phyloP scores from a whole-genome alignment of 805 yeast genomes.

The Candida gorgasii region DNA sequence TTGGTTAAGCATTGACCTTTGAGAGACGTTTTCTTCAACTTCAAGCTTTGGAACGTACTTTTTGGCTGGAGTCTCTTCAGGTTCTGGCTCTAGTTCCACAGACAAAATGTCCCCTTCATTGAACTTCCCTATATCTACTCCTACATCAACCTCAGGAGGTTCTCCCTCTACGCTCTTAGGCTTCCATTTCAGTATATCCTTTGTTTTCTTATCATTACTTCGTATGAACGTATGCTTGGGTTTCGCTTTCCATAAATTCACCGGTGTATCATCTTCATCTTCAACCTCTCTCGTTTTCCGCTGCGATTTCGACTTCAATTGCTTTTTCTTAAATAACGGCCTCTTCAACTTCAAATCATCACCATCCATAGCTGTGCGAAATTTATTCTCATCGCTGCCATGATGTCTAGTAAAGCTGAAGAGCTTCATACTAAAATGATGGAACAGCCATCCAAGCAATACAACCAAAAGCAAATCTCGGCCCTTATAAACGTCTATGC shows the following conservation, averaged over 20 bases:
- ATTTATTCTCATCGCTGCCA: conserved; percentile 5
- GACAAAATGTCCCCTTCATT: conserved; percentile 22
- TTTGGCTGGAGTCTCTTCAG: background rate
- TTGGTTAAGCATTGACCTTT: conserved; percentile 7
- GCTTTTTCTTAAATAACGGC: conserved; percentile 11
- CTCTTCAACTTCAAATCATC: conserved; percentile 2
- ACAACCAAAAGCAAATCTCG: conserved; percentile 69
- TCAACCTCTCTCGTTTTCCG: background rate
- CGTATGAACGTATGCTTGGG: background rate
- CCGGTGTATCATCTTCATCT: background rate
- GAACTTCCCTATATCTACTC: background rate
- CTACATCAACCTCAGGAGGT: background rate
- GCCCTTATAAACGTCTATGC: conserved; percentile 45
- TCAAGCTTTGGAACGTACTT: conserved; percentile 16
- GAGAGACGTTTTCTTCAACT: conserved; percentile 5
- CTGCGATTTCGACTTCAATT: conserved; percentile 1
- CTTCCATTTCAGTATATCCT: conserved; percentile 7
- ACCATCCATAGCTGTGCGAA: conserved; percentile 1
- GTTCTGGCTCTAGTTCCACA: conserved; percentile 31
- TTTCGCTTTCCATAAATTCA: background rate
- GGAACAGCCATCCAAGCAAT: conserved; percentile 50
- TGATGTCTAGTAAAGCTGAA: conserved; percentile 47
- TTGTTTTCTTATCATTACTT: background rate
- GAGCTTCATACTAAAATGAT: conserved; percentile 67
- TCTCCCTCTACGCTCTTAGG: background rate